Evolutionary conservation across 2,329 filamentous ascomycete species (phyloP).

Genomic region (Akanthomyces lecanii): DNA sequence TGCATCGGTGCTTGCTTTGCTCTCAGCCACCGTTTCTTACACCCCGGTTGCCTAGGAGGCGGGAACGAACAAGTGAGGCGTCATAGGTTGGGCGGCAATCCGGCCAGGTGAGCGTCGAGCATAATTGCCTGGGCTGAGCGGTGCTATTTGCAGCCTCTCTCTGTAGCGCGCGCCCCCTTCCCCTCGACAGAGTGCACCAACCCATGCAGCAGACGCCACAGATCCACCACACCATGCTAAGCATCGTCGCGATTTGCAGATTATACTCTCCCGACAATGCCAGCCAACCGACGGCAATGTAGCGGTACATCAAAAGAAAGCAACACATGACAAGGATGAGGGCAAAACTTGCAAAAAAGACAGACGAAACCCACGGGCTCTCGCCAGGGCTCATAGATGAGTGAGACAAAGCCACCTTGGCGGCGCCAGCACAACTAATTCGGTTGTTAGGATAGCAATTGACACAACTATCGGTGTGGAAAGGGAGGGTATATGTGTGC

Average conservation of each 20-base stretch:
- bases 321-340: neutral
- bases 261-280: neutral
- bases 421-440: neutral
- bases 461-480: slow-evolving; percentile 12
- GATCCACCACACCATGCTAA: slow-evolving; percentile 16
- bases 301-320: neutral
- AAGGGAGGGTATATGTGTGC: slow-evolving; percentile 4
- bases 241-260: slow-evolving; percentile 17
- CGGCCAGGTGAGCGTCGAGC: neutral
- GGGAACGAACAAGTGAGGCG: slow-evolving; percentile 6
- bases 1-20: slow-evolving; percentile 1
- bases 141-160: slow-evolving; percentile 10
- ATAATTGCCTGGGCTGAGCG: neutral
- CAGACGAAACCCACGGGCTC: neutral
- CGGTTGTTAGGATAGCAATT: neutral
- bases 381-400: neutral
- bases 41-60: neutral
- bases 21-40: slow-evolving; percentile 2
- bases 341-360: neutral
- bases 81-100: slow-evolving; percentile 11
- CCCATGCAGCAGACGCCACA: slow-evolving; percentile 13
- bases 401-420: slow-evolving; percentile 11
- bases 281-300: neutral
- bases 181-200: neutral
- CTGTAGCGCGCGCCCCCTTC: slow-evolving; percentile 11